Conservation (phyloP, 202 grass and related monocot species). For the Panicum virgatum region DNA sequence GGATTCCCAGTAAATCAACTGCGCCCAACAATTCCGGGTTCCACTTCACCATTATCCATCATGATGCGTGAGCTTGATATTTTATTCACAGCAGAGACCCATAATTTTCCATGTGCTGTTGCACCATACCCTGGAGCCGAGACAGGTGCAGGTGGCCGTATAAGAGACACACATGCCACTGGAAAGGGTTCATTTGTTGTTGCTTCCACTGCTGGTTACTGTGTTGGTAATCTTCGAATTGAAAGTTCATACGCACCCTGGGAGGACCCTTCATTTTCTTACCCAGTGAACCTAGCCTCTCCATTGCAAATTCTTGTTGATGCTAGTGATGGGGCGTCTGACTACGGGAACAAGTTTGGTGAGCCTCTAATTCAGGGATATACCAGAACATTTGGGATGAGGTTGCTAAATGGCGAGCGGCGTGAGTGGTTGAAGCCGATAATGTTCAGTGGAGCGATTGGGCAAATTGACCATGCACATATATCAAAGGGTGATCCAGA, state of each 20-base stretch:
- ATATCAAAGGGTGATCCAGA: slow-evolving; percentile 67
- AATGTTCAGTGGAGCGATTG: slow-evolving; percentile 94
- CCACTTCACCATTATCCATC: slow-evolving; percentile 50
- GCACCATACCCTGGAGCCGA: slow-evolving; percentile 77
- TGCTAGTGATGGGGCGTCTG: slow-evolving; percentile 75
- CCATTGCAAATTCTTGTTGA: slow-evolving; percentile 77
- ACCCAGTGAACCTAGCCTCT: slow-evolving; percentile 72
- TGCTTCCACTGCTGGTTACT: slow-evolving; percentile 83
- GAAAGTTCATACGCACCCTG: slow-evolving; percentile 65
- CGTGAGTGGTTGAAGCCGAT: slow-evolving; percentile 94
- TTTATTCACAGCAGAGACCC: slow-evolving; percentile 88
- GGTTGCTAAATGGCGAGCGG: slow-evolving; percentile 65
- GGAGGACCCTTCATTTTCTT: slow-evolving; percentile 78
- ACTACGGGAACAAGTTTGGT: slow-evolving; percentile 91
- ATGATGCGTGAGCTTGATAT: slow-evolving; percentile 64
- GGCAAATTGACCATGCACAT: slow-evolving; percentile 78
- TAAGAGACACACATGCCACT: slow-evolving; percentile 87
- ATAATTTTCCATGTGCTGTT: slow-evolving; percentile 94
- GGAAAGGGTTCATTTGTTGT: slow-evolving; percentile 76
- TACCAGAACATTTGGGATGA: slow-evolving; percentile 70
- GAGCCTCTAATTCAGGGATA: slow-evolving; percentile 82
- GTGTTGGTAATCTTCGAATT: slow-evolving; percentile 77
- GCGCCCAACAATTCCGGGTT: slow-evolving; percentile 47
- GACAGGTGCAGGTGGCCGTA: slow-evolving; percentile 79
- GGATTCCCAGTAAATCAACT: slow-evolving; percentile 65